These are phyloP conservation scores for Aspergillus bertholletiae DNA, from an alignment of 495 filamentous ascomycete species.

Conservation along the genomic window DNA sequence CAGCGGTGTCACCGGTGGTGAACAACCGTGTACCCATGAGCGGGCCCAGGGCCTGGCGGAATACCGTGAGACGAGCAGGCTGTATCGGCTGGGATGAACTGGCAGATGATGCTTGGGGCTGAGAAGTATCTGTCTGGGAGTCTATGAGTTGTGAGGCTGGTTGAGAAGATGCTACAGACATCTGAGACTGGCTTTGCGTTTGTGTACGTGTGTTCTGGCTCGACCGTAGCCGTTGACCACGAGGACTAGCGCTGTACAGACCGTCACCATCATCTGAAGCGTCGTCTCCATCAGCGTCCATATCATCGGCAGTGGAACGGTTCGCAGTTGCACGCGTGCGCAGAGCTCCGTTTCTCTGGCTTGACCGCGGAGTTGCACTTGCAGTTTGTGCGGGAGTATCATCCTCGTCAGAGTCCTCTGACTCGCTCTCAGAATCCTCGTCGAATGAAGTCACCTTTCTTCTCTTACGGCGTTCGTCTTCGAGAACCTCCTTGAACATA, in stretches of 20 bases:
- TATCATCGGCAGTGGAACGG: conserved; percentile 38
- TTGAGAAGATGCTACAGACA: conserved; percentile 63
- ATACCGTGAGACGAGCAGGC: conserved; percentile 61
- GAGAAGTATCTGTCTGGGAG: conserved; percentile 52
- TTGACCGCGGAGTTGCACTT: conserved; percentile 33
- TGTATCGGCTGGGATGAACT: conserved; percentile 46
- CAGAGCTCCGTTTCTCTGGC: conserved; percentile 41
- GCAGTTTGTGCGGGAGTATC: conserved; percentile 30
- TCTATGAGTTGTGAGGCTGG: conserved; percentile 64
- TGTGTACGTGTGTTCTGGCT: conserved; percentile 33
- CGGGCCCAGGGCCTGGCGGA: conserved; percentile 76
- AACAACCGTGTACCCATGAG: conserved; percentile 78
- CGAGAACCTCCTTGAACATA: conserved; percentile 95
- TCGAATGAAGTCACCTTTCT: conserved; percentile 52
- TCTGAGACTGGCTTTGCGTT: conserved; percentile 52
- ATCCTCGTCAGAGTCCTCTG: conserved; percentile 30
- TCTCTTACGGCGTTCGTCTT: conserved; percentile 77
- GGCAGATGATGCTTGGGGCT: conserved; percentile 36
- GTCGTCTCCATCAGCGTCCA: conserved; percentile 29
- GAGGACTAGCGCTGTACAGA: conserved; percentile 55
- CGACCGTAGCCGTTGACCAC: conserved; percentile 43
- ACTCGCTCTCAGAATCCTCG: conserved; percentile 43
- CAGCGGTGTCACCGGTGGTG: conserved; percentile 66
- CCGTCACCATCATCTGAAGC: conserved; percentile 50
- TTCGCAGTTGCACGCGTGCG: conserved; percentile 48